phyloP scores from a whole-genome alignment of 257 asterid genomes.

The Eustoma russellianum region DNA sequence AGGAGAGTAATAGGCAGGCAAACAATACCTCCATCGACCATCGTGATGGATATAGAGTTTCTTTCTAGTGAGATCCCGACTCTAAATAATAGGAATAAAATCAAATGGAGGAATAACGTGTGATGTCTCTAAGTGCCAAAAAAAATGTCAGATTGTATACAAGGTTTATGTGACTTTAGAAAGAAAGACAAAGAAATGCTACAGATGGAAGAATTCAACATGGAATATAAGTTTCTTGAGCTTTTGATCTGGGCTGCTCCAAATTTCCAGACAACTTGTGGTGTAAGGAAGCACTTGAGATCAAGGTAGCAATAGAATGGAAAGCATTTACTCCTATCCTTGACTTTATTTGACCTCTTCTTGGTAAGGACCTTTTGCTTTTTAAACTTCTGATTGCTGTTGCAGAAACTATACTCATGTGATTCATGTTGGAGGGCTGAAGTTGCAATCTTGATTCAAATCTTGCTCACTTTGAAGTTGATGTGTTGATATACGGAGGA shows the following conservation, averaged over 20 bases:
- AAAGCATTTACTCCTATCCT: conserved; percentile 39
- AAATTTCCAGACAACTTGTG: conserved; percentile 18
- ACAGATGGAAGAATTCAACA: too few relatives aligned
- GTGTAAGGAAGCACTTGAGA: conserved; percentile 24
- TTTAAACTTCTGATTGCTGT: conserved; percentile 17
- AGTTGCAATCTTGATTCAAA: background rate
- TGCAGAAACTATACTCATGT: conserved; percentile 10
- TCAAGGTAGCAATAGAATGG: conserved; percentile 24
- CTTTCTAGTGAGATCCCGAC: too few relatives aligned
- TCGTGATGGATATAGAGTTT: too few relatives aligned
- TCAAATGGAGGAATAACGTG: too few relatives aligned
- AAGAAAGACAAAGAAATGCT: too few relatives aligned
- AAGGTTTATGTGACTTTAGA: too few relatives aligned
- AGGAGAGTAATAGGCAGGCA: too few relatives aligned
- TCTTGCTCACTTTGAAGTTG: background rate
- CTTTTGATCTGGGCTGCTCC: conserved; percentile 2
- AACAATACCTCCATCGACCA: too few relatives aligned
- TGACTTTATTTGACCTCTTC: conserved; percentile 39
- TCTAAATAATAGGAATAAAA: too few relatives aligned
- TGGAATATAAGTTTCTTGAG: background rate
- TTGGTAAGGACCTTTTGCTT: conserved; percentile 22
- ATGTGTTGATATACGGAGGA: background rate
- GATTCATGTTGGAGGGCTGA: conserved; percentile 14
- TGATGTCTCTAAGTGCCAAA: too few relatives aligned
- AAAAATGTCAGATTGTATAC: too few relatives aligned